These are phyloP conservation scores for Vaccinium macrocarpon DNA, from an alignment of 148 eudicot genomes.

Conservation along the genomic window DNA sequence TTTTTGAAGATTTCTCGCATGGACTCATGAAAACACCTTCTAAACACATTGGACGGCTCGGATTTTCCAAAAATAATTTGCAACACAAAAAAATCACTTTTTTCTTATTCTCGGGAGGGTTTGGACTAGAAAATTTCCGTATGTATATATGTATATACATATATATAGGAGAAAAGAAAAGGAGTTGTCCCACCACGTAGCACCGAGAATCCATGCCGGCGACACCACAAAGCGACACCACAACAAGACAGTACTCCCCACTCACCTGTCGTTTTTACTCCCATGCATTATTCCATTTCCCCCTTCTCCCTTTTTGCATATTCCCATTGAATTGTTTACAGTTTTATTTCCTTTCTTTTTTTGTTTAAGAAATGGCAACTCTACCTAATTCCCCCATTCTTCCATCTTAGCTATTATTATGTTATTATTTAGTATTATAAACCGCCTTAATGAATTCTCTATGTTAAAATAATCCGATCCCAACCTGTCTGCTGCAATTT, in stretches of 20 bases:
- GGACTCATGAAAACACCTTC: too few species aligned
- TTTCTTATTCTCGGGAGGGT: too few species aligned
- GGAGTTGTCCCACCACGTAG: constrained; percentile 2
- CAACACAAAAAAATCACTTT: too few species aligned
- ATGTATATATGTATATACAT: too few species aligned
- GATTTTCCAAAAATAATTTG: too few species aligned
- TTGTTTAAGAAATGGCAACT: neutral
- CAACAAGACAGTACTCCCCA: neutral
- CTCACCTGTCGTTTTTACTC: constrained; percentile 2
- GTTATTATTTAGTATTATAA: neutral
- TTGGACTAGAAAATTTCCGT: too few species aligned
- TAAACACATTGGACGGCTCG: too few species aligned
- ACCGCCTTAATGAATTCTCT: neutral
- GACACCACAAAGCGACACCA: neutral
- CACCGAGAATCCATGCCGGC: constrained; percentile 7
- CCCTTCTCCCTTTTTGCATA: neutral
- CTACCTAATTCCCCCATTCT: neutral
- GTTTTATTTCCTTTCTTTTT: neutral
- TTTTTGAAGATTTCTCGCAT: too few species aligned
- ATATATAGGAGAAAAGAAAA: neutral
- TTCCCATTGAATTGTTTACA: neutral
- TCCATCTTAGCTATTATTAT: neutral
- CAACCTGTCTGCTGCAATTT: neutral
- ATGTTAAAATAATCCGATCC: neutral
- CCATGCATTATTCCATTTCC: neutral